Conservation (phyloP, 352 stramenopile genomes). For the Phytophthora hibernalis region DNA sequence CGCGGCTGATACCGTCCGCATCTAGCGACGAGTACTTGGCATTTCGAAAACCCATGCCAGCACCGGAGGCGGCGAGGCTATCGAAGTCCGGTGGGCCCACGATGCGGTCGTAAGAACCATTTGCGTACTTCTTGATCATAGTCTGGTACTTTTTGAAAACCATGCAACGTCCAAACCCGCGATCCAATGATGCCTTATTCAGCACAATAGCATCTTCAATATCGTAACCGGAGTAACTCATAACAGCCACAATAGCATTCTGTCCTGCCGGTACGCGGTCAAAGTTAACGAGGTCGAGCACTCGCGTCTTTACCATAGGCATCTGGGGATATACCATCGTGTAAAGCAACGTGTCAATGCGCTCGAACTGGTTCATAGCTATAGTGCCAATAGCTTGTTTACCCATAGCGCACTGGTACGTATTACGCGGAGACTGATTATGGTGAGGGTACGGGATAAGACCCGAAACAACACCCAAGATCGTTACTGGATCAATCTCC, state of each 20-base stretch:
- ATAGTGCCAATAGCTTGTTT: constrained; percentile 99
- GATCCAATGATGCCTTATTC: constrained; percentile 97
- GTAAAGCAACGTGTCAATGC: constrained; percentile 99
- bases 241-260: constrained; percentile 99
- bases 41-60: constrained; percentile 82
- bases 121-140: constrained; percentile 97
- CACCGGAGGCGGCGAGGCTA: constrained; percentile 61
- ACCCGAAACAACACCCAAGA: constrained; percentile 98
- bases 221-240: constrained; percentile 99
- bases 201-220: constrained; percentile 99
- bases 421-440: constrained; percentile 99
- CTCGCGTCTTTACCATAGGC: constrained; percentile 99
- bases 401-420: constrained; percentile 99
- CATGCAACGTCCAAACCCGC: constrained; percentile 99
- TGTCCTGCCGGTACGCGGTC: constrained; percentile 98
- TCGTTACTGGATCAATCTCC: constrained; percentile 99
- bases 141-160: constrained; percentile 98
- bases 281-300: constrained; percentile 99
- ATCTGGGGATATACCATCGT: constrained; percentile 99
- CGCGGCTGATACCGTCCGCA: constrained; percentile 95
- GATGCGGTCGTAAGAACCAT: constrained; percentile 96
- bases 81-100: constrained; percentile 92
- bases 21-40: constrained; percentile 95
- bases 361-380: constrained; percentile 99
- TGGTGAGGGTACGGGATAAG: constrained; percentile 99